phyloP scores from a whole-genome alignment of 148 eudicot species.

The Rhododendron mucronatum region DNA sequence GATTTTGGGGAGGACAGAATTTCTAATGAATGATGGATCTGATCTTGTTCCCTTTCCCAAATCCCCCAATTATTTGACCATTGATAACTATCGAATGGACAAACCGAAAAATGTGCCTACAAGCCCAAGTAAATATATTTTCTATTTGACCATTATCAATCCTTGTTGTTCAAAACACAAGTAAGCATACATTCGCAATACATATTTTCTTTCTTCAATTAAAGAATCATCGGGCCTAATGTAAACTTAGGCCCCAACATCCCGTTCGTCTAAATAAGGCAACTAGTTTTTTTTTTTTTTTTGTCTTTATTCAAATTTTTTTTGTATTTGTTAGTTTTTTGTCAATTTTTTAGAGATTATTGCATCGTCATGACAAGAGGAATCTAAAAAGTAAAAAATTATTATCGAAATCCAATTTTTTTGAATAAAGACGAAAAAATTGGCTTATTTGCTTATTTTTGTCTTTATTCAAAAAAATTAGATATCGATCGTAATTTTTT shows the following conservation, averaged over 20 bases:
- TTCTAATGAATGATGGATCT: not conserved
- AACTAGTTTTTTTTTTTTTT: no score
- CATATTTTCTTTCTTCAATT: not conserved
- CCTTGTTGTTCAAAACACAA: not conserved
- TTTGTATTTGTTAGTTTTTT: no score
- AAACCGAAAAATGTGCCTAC: not conserved
- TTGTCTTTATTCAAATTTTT: no score
- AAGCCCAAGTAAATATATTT: not conserved
- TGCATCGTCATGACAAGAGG: no score
- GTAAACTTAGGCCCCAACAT: not conserved
- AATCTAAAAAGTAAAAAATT: no score
- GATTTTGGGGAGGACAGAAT: not conserved
- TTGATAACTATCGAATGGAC: not conserved
- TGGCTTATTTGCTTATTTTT: no score
- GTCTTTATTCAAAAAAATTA: no score
- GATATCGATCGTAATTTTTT: no score
- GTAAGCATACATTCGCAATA: not conserved
- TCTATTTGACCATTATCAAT: not conserved
- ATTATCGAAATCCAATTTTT: no score
- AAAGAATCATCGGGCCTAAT: not conserved
- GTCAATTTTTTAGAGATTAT: no score
- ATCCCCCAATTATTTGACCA: not conserved
- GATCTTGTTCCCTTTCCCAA: not conserved
- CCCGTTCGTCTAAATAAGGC: no score
- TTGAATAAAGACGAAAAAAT: no score